Base-by-base conservation (phyloP, 768 basidiomycete species). In the Mycena albidolilacea region DNA sequence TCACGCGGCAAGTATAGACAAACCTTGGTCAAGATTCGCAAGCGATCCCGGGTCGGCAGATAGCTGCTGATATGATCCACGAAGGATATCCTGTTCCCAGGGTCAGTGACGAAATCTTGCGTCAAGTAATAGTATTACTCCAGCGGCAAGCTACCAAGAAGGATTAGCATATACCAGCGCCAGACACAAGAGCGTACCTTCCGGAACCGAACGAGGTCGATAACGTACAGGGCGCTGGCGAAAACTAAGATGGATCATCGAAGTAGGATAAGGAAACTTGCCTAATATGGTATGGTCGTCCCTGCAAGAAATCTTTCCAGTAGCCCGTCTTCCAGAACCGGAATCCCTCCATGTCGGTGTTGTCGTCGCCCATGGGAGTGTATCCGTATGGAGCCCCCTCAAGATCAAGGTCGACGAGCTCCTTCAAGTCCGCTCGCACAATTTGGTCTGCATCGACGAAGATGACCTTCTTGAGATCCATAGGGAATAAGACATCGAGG, bases 401-500 rank as follows among this genome's bases (percentile, higher is more conserved):
- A 12, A 99, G 86, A 79, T 99, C 94, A 62, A 98, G 82, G 77
- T 98, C 94, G n/a, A 98, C 93, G 14, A 99, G 87, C 78, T 98
- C 96, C 80, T 97, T 92, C 75, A 99, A 84, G 82, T 99, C 97
- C n/a, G 96, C 91, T 4, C 98, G 92, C 9, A 99, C 97, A 71
- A 99, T 99, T 84, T 97, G 96, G 81, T 97, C 96, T 0, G 97
- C 97, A 79, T 99, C 98, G 62, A 99, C 97, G 79, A 99, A 99
- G 76, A 99, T 97, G 74, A 99, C 97, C 81, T 98, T 98, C 85
- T 98, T 97, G 70, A 99, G 90, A 82, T 97, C 95, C 93, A 99
- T 97, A 2, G 98, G 98, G 90, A 99, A 99, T 8, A 99, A 89
- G 17, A 99, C 97, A 77, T 99, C 98, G 17, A 99, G 90, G 89